These are phyloP conservation scores for Articulospora tetracladia DNA, from an alignment of 495 filamentous ascomycete species.

Conservation along the genomic window DNA sequence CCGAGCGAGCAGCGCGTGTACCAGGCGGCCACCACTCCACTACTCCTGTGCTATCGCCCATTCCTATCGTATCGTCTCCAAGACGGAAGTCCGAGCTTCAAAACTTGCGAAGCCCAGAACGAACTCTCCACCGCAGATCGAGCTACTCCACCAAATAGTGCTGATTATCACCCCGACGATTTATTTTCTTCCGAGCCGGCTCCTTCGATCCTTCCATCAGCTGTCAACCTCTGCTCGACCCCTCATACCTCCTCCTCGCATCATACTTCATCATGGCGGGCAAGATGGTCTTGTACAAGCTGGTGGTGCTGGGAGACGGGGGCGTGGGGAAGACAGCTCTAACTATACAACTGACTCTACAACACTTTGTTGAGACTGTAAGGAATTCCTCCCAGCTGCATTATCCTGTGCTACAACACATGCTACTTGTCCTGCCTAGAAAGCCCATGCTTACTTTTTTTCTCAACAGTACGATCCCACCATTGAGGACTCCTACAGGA, in stretches of 20 bases:
- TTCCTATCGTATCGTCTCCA: not conserved
- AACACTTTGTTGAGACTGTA: constrained; percentile 57
- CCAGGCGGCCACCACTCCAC: not conserved
- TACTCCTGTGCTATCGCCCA: not conserved
- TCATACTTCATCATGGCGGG: constrained; percentile 43
- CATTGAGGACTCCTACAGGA: constrained; percentile 95
- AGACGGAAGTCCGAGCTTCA: constrained; percentile 24
- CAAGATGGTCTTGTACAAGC: constrained; percentile 95
- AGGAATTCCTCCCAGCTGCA: constrained; percentile 6
- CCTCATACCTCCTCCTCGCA: constrained; percentile 2
- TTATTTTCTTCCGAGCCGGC: not conserved
- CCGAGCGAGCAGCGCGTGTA: not conserved
- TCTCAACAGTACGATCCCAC: constrained; percentile 77
- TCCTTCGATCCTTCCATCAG: constrained; percentile 4
- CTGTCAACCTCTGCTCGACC: constrained; percentile 10
- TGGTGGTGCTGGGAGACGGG: constrained; percentile 95
- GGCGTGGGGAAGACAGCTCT: constrained; percentile 96
- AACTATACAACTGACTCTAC: constrained; percentile 85
- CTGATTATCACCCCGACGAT: constrained; percentile 6
- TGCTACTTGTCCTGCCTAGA: not conserved
- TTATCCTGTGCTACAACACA: not conserved
- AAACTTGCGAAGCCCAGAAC: constrained; percentile 10
- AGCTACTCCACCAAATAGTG: constrained; percentile 10
- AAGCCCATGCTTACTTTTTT: constrained; percentile 13
- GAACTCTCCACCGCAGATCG: constrained; percentile 17